A percentile compares a stretch with the other conserved stretches of the same genome.
phyloP scores from a whole-genome alignment of 2,329 filamentous ascomycete genomes.

The Pezizomycotina sp. region DNA sequence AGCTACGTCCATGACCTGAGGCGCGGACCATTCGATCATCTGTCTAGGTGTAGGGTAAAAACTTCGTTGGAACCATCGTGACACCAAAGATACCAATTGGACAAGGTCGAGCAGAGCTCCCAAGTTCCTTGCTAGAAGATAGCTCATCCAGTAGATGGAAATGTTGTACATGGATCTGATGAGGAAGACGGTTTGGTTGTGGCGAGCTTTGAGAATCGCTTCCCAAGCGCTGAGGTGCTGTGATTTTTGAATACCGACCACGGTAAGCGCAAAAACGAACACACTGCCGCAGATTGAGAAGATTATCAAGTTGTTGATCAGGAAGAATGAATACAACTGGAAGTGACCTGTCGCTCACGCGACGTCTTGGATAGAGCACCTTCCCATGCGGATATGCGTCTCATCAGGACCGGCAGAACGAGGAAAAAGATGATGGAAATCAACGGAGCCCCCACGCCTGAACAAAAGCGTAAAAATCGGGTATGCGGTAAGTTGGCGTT shows the following conservation, averaged over 20 bases:
- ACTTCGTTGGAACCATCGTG: slow-evolving; percentile 68
- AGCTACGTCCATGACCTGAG: slow-evolving; percentile 83
- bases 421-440: slow-evolving; percentile 78
- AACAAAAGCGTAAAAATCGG: slow-evolving; percentile 63
- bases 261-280: slow-evolving; percentile 51
- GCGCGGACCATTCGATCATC: slow-evolving; percentile 81
- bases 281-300: slow-evolving; percentile 81
- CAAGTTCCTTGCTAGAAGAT: slow-evolving; percentile 79
- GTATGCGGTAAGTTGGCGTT: slow-evolving; percentile 44
- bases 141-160: slow-evolving; percentile 87
- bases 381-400: slow-evolving; percentile 46
- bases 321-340: slow-evolving; percentile 84
- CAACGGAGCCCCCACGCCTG: slow-evolving; percentile 80
- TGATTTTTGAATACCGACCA: slow-evolving; percentile 30
- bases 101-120: slow-evolving; percentile 88
- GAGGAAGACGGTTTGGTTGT: too few species aligned
- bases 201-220: slow-evolving; percentile 46
- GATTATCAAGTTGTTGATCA: slow-evolving; percentile 90
- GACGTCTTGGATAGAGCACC: slow-evolving; percentile 81
- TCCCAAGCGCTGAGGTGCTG: slow-evolving; percentile 44
- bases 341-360: slow-evolving; percentile 76
- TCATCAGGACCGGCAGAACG: slow-evolving; percentile 77
- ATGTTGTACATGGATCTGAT: slow-evolving; percentile 64
- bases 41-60: slow-evolving; percentile 83
- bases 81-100: slow-evolving; percentile 69